Percentiles rank a stretch among this genome's conserved stretches.
These are phyloP conservation scores for Adansonia gregorii DNA, from an alignment of 441 rosid species.

Conservation along the genomic window DNA sequence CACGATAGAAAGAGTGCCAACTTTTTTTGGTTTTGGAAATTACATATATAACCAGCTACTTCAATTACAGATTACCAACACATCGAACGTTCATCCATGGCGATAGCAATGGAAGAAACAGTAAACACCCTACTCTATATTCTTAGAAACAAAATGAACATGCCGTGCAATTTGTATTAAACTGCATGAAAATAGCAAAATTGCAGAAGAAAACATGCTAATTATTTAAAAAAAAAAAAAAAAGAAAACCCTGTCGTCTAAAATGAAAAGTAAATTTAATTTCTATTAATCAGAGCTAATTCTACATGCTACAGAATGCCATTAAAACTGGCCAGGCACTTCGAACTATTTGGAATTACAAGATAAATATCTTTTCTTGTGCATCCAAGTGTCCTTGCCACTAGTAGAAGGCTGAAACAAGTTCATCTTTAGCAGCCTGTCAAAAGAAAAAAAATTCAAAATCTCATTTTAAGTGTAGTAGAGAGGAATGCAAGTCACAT, in stretches of 20 bases:
- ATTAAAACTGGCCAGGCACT: slow-evolving; percentile 14
- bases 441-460: neutral
- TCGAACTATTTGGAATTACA: slow-evolving; percentile 21
- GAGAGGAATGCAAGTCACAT: neutral
- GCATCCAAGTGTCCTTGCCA: slow-evolving; percentile 16
- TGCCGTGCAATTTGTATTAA: slow-evolving; percentile 16
- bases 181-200: slow-evolving; percentile 1
- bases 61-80: neutral
- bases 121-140: neutral
- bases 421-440: slow-evolving; percentile 22
- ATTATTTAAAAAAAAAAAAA: neutral
- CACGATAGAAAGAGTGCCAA: neutral
- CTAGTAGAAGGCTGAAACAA: neutral
- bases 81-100: neutral
- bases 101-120: neutral
- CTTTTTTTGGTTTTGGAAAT: neutral
- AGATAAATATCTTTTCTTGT: neutral
- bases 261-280: slow-evolving; percentile 13
- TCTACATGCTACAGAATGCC: slow-evolving; percentile 17
- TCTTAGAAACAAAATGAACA: slow-evolving; percentile 16
- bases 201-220: slow-evolving; percentile 6
- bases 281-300: slow-evolving; percentile 1
- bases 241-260: slow-evolving; percentile 8
- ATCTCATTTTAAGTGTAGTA: neutral
- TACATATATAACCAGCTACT: neutral